Evolutionary conservation across 116 monocot species (phyloP), one percentile per base, ranked within the genome.

Genomic region (Posidonia oceanica): DNA sequence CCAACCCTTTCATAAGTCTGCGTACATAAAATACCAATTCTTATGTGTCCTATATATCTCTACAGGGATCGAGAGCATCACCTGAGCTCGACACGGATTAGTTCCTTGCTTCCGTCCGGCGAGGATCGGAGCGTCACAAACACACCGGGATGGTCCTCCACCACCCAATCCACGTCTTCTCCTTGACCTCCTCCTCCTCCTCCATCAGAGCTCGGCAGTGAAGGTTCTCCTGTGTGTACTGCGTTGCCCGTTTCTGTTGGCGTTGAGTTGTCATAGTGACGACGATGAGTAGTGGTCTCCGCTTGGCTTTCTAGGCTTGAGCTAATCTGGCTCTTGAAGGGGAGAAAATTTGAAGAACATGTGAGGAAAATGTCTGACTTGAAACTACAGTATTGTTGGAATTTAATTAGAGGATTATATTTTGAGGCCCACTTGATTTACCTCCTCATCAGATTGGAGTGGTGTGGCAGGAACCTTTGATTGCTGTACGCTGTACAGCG

Each of bases 121-220:
- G 20, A 39, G 8, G 39, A 53, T 54, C 61, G 51, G 14, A 78
- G 17, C 52, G 72, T 73, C 6, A 78, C 38, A 14, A 61, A 73
- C 17, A 78, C 78, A 12, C 79, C 79, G 3, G 79, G 69, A 13
- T 74, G 56, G 22, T 78, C 78, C 61, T 72, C 76, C 59, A 69
- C 53, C 11, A 74, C 74, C 66, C 37, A 58, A n/a, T 66, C 75
- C 37, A 36, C 60, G 3, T 56, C 36, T 39, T 60, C 10, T 60
- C 36, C 52, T 39, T 65, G 36, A 37, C 66, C 15, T 42, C n/a
- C 39, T 23, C 44, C 52, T 14, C 48, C n/a, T 23, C 44, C 52
- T 14, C 48, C n/a, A 1, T 20, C 42, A 11, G n/a, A 20, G 51
- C 21, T 58, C 66, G 15, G 23, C 7, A 2, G 20, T 1, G 48